Conservation (phyloP, 1,284 basidiomycete genomes). For the Golubevia sp. region DNA sequence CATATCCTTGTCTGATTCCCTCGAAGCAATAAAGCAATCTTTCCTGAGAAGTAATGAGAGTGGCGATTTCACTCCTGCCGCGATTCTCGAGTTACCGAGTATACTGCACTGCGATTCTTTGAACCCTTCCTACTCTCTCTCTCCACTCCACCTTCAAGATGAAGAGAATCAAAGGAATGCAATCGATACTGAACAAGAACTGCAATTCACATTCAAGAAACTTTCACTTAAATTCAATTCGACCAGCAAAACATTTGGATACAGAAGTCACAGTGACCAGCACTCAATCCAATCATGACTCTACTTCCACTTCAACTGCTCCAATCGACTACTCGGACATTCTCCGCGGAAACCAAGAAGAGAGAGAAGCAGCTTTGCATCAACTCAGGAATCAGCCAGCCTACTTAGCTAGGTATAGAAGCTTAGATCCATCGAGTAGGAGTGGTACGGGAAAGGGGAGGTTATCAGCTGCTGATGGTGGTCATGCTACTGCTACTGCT, state of each 20-base stretch:
- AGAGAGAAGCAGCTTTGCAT: not conserved
- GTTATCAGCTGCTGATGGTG: too few relatives aligned
- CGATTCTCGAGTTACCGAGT: too few relatives aligned
- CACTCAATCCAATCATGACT: not conserved
- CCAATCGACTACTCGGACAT: not conserved
- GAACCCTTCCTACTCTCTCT: not conserved
- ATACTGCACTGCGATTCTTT: not conserved
- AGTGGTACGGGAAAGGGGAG: too few relatives aligned
- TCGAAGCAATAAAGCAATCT: too few relatives aligned
- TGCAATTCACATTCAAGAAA: too few relatives aligned
- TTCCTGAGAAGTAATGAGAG: too few relatives aligned
- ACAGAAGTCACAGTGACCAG: not conserved
- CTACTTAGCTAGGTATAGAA: not conserved
- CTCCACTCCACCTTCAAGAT: not conserved
- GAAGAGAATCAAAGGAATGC: not conserved
- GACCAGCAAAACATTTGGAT: not conserved
- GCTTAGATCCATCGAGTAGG: not conserved
- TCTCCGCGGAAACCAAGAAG: not conserved
- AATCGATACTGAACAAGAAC: too few relatives aligned
- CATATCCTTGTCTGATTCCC: too few relatives aligned
- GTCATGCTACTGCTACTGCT: not conserved
- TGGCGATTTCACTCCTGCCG: too few relatives aligned
- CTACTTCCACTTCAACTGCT: too few relatives aligned
- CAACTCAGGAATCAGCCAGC: not conserved
- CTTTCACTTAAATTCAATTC: not conserved